Evolutionary conservation across 345 rosid species (phyloP).

Genomic region (Combretum micranthum): DNA sequence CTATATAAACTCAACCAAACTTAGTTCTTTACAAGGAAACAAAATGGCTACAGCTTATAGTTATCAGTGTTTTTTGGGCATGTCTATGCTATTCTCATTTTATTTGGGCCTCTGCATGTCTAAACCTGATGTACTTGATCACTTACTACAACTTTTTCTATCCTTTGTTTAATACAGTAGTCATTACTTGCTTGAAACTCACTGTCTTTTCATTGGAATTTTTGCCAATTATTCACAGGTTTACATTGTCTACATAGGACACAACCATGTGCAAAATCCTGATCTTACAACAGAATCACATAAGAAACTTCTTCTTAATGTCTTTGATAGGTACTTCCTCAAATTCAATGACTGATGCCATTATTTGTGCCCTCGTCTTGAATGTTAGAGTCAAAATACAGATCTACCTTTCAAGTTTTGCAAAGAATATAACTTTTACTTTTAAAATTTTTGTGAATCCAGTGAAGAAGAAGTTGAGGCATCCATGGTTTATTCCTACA

Average conservation of each 20-base stretch:
- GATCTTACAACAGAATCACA: constrained; percentile 36
- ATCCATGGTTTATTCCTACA: constrained; percentile 61
- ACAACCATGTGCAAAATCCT: constrained; percentile 23
- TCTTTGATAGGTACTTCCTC: constrained; percentile 36
- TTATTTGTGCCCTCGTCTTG: not conserved
- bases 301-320: constrained; percentile 43
- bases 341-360: not conserved
- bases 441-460: not conserved
- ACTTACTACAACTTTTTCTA: not conserved
- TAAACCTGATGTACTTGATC: constrained; percentile 19
- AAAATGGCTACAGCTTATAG: constrained; percentile 21
- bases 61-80: constrained; percentile 24
- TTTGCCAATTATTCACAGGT: constrained; percentile 30
- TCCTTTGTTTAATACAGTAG: constrained; percentile 5
- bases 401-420: no score
- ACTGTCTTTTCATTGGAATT: not conserved
- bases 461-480: constrained; percentile 51
- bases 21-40: constrained; percentile 15
- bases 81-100: constrained; percentile 25
- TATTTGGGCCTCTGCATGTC: constrained; percentile 19
- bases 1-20: constrained; percentile 30
- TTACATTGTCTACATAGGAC: constrained; percentile 61
- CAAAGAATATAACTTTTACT: not conserved
- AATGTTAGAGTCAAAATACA: not conserved
- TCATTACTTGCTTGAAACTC: not conserved